Base-by-base conservation (phyloP, 345 rosid species). In the Psidium guajava region DNA sequence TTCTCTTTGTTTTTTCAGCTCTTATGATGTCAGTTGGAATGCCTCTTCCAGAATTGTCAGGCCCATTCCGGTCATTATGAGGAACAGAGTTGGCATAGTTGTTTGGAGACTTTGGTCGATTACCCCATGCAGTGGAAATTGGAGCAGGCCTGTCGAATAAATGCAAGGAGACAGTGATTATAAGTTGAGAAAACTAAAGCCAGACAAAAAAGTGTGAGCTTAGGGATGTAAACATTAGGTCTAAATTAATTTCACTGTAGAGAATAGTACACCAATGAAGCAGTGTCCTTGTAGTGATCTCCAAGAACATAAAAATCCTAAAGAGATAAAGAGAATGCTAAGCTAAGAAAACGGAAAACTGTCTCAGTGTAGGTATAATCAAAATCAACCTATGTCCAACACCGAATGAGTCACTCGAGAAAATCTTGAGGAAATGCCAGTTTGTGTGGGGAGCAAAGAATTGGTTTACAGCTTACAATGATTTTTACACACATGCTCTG, bases 1-100 rank as follows among this genome's bases (percentile, higher is more conserved):
- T 89, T 85, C 88, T 87, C 85, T 90, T 92, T 81, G 93, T 90
- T 81, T 50, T 90, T 88, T 89, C 91, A 54, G 86, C 88, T 85
- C 91, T 89, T 74, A 85, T 87, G 84, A 58, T 86, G 82, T 90
- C 91, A 85, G 58, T 81, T 27, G 12, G 53, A 85, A 54, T 82
- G 86, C 87, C 86, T 80, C 85, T 88, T 59, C 84, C 83, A 82
- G 88, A 81, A 89, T 80, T 85, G 84, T 88, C 55, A 61, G 89
- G 86, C 64, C 85, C 86, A 50, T 83, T 85, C 83, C 75, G 85
- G 56, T 91, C 91, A 87, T 89, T 89, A 84, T 54, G 88, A 89
- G 87, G 80, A 81, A 74, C 54, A 42, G 86, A 82, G 75, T 89
- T 83, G 64, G 86, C 58, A 54, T 85, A 86, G 86, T 82, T 90